Base-by-base conservation (phyloP, 352 stramenopile genomes). In the Phytophthora boehmeriae region DNA sequence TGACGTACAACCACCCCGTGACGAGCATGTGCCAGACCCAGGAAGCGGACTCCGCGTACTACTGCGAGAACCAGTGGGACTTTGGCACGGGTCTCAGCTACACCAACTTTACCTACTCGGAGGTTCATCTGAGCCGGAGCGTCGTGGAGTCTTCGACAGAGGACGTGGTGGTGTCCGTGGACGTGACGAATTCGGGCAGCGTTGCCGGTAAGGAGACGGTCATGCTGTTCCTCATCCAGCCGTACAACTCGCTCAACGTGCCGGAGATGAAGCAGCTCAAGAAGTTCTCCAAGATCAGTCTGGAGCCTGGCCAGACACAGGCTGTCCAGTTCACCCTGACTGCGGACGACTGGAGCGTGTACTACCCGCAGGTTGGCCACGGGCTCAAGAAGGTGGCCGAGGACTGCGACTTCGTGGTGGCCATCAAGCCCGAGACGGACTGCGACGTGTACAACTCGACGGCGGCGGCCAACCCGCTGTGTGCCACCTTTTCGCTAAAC, bases 41-140 rank as follows among this genome's bases (percentile, higher is more conserved):
- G 13, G 48, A 65, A 28, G 32, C 35, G 13, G 19, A 30, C 28
- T 41, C 39, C n/a, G 30, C 56, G 19, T 65, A 65, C 47, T 88
- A 89, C 63, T 72, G 62, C 51, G 57, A 59, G 20, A 83, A 83
- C n/a, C 73, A 92, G 53, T 96, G 83, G 80, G 64, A 76, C 14
- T 94, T 94, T 75, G 85, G 87, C 19, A 63, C 80, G 48, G 86
- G 86, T 30, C 59, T 92, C 16, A 89, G 77, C 52, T 93, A 90
- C 63, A 78, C 83, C 4, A 59, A 59, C n/a, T 96, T 94, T 54
- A 54, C 63, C 11, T 93, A 91, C 65, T 60, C 59, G 8, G 48
- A 73, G 8, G 39, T 87, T 30, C 25, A 11, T 23, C 30, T 88
- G 14, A 83, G 62, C 54, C 68, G 73, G 11, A 75, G 32, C 23